Evolutionary conservation across 2,329 filamentous ascomycete species (phyloP).

Genomic region (Alternaria rosae): DNA sequence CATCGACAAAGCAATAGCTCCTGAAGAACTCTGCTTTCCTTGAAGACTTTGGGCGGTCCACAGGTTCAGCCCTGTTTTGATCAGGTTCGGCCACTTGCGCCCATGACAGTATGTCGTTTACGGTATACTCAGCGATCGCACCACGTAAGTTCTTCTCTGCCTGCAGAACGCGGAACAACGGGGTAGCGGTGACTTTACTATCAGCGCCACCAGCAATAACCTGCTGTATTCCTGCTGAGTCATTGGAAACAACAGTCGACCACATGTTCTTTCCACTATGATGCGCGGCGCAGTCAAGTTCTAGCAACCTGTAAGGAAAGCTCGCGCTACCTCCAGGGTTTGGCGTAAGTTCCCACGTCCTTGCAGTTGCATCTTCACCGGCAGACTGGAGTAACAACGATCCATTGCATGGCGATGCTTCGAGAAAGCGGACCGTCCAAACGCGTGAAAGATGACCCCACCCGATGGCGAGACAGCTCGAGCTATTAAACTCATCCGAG

Average conservation of each 20-base stretch:
- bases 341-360: constrained; percentile 66
- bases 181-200: constrained; percentile 61
- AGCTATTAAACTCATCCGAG: constrained; percentile 22
- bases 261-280: constrained; percentile 93
- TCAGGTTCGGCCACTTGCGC: background rate
- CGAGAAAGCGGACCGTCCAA: constrained; percentile 79
- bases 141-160: background rate
- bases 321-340: constrained; percentile 3
- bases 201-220: constrained; percentile 76
- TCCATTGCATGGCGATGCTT: constrained; percentile 47
- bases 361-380: constrained; percentile 82
- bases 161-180: constrained; percentile 10
- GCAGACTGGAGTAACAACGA: constrained; percentile 69
- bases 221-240: constrained; percentile 10
- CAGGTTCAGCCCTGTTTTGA: background rate
- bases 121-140: constrained; percentile 30
- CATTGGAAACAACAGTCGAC: constrained; percentile 57
- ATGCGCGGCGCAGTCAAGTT: constrained; percentile 65
- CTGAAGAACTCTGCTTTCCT: constrained; percentile 57
- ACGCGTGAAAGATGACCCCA: constrained; percentile 92
- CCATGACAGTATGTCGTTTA: constrained; percentile 34
- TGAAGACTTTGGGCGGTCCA: constrained; percentile 22
- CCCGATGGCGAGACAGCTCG: constrained; percentile 67
- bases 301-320: constrained; percentile 53
- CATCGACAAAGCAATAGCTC: constrained; percentile 69